Evolutionary conservation across 2,329 filamentous ascomycete species (phyloP), one percentile per base, ranked within the genome.

Genomic region (Zopfia rhizophila): DNA sequence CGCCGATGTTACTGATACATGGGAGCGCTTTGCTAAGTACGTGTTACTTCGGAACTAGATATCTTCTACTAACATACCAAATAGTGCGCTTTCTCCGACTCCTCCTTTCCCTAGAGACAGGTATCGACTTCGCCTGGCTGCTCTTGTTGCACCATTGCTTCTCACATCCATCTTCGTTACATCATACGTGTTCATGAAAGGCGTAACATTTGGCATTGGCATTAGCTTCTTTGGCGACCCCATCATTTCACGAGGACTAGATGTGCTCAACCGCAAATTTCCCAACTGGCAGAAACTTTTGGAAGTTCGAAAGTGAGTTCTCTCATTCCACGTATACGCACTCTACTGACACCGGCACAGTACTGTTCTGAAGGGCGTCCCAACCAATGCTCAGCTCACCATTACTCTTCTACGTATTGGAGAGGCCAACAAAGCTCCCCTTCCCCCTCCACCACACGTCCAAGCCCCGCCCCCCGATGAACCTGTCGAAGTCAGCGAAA

Each of bases 381-480:
- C 91, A 1, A 96, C 90, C 2, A 94, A 95, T 64, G 89, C 90
- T 3, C 91, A 96, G 63, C 82, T 95, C 13, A 86, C 90, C 0
- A 75, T 95, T 19, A 95, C 90, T 0, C 79, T 95, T 1, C 82
- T 95, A 8, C 87, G 91, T 4, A 85, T 93, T 21, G 90, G 90
- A 28, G 91, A 95, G 71, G 83, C 83, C 8, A 92, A 92, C 72
- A 88, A 89, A 55, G 86, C 89, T 0, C 91, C 91, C 0, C 72
- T 95, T 0, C 89, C 90, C 21, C 77, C 82, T 8, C 81, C 82
- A 16, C 82, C 82, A 12, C 68, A 66, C 12, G 71, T 76, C 16
- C 50, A 60, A 3, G 51, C 67, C 7, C 71, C 78, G 19, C 78
- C 80, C 3, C 74, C 80, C 14, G 76, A 80, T 14, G 68, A 77